Evolutionary conservation across 2,329 filamentous ascomycete genomes (phyloP).

Genomic region (Incumbomyces lentus): DNA sequence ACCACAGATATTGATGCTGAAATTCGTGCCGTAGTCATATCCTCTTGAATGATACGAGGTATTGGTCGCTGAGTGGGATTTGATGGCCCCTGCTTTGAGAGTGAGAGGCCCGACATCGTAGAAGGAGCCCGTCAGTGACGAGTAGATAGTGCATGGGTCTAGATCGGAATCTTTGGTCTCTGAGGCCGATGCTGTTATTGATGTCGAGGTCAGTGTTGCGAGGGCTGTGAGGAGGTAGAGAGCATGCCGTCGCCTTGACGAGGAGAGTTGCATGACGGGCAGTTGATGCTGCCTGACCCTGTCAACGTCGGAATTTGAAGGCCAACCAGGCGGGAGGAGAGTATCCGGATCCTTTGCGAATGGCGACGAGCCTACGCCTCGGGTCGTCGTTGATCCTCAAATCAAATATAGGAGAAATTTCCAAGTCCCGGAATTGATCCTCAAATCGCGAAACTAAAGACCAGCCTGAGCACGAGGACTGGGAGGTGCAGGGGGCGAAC

Average conservation of each 20-base stretch:
- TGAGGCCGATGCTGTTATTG: background rate
- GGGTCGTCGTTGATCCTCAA: no score
- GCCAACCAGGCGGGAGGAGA: no score
- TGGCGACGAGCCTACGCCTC: no score
- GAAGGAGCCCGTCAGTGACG: slow-evolving; percentile 50
- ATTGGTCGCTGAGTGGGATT: slow-evolving; percentile 33
- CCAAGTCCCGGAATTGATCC: no score
- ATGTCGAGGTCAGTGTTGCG: slow-evolving; percentile 1
- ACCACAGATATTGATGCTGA: slow-evolving; percentile 42
- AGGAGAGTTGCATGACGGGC: slow-evolving; percentile 1
- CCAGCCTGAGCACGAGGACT: no score
- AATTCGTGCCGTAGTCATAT: slow-evolving; percentile 41
- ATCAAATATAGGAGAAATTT: no score
- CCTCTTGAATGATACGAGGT: slow-evolving; percentile 40
- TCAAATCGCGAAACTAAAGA: background rate
- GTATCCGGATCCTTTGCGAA: no score
- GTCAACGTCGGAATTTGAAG: no score
- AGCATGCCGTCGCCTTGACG: background rate
- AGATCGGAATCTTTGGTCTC: background rate
- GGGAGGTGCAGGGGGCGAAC: no score
- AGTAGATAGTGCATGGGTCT: slow-evolving; percentile 50
- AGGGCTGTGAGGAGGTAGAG: slow-evolving; percentile 1
- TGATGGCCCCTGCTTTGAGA: slow-evolving; percentile 28
- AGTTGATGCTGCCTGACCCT: no score
- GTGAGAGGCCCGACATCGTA: slow-evolving; percentile 51